A percentile compares a stretch with the other conserved stretches of the same genome.
Conservation (phyloP, 2,329 filamentous ascomycete species). For the Beauveria asiatica region DNA sequence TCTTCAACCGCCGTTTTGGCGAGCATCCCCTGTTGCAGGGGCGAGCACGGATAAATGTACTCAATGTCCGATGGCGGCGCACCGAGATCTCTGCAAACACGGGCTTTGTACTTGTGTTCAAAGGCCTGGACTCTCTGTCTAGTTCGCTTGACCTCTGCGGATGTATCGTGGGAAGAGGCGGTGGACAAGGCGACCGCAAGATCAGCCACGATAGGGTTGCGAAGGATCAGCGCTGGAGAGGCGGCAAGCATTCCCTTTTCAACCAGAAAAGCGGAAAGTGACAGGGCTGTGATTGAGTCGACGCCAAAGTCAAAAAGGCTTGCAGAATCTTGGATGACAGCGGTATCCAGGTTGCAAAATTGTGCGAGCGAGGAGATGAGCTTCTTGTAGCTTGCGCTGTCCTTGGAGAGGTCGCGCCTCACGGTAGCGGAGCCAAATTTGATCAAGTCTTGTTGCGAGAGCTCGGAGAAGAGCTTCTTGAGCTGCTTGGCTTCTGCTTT, state of each 20-base stretch:
- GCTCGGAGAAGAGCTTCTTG: constrained; percentile 52
- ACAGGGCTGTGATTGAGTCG: constrained; percentile 77
- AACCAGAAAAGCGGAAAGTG: constrained; percentile 57
- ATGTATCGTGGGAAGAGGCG: constrained; percentile 7
- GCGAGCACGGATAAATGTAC: constrained; percentile 71
- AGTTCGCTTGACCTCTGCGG: constrained; percentile 33
- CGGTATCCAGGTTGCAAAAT: constrained; percentile 37
- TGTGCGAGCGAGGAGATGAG: constrained; percentile 47
- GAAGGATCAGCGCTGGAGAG: constrained; percentile 60
- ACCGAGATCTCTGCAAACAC: constrained; percentile 43
- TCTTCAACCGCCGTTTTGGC: constrained; percentile 53
- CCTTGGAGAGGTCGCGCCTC: constrained; percentile 15
- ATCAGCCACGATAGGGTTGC: constrained; percentile 43
- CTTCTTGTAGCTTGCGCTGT: constrained; percentile 27
- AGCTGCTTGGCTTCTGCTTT: constrained; percentile 73
- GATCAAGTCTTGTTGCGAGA: constrained; percentile 55
- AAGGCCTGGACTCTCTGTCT: constrained; percentile 56
- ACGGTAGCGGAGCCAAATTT: constrained; percentile 32
- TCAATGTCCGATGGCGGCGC: constrained; percentile 51
- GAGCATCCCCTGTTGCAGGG: constrained; percentile 81
- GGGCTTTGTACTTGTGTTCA: constrained; percentile 49
- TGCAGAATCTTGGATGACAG: constrained; percentile 41
- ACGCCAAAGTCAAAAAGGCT: constrained; percentile 81
- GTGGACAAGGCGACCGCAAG: constrained; percentile 32
- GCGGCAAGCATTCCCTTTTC: constrained; percentile 51